Percentiles rank a stretch among this genome's conserved stretches.
These are phyloP conservation scores for Claviceps maximensis DNA, from an alignment of 2,329 filamentous ascomycete species.

Conservation along the genomic window DNA sequence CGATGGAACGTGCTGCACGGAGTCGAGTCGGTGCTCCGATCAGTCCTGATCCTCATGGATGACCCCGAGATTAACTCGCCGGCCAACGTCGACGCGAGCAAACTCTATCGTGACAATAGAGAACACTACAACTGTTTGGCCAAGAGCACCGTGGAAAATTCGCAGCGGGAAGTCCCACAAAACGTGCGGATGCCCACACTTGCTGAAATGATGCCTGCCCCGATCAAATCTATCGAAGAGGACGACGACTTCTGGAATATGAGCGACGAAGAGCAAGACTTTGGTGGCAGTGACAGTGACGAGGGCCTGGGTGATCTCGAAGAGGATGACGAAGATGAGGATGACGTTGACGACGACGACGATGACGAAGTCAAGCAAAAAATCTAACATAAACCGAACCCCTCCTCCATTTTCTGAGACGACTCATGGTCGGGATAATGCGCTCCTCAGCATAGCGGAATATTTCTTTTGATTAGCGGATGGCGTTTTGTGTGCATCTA, in stretches of 20 bases:
- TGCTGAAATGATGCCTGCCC: constrained; percentile 44
- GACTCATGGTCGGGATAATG: neutral
- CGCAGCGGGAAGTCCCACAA: constrained; percentile 65
- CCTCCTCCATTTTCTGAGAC: neutral
- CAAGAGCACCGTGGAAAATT: constrained; percentile 54
- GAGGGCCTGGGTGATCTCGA: constrained; percentile 48
- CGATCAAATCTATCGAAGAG: constrained; percentile 47
- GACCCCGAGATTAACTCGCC: constrained; percentile 88
- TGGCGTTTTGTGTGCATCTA: constrained; percentile 1
- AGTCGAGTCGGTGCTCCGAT: constrained; percentile 88
- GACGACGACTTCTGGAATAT: constrained; percentile 77
- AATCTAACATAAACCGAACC: neutral
- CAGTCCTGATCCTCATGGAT: constrained; percentile 80
- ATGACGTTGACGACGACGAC: constrained; percentile 4
- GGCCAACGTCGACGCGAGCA: constrained; percentile 85
- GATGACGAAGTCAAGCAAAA: neutral
- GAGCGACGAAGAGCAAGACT: constrained; percentile 63
- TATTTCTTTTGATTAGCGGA: neutral
- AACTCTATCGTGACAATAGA: constrained; percentile 66
- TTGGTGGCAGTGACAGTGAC: constrained; percentile 61
- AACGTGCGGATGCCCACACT: constrained; percentile 74
- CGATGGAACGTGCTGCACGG: constrained; percentile 91
- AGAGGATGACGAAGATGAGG: constrained; percentile 37
- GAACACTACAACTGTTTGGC: constrained; percentile 58
- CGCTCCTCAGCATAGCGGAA: constrained; percentile 5